Percentiles rank a stretch among this genome's conserved stretches.
phyloP scores from a whole-genome alignment of 1,284 basidiomycete species.

The Tilletia indica region DNA sequence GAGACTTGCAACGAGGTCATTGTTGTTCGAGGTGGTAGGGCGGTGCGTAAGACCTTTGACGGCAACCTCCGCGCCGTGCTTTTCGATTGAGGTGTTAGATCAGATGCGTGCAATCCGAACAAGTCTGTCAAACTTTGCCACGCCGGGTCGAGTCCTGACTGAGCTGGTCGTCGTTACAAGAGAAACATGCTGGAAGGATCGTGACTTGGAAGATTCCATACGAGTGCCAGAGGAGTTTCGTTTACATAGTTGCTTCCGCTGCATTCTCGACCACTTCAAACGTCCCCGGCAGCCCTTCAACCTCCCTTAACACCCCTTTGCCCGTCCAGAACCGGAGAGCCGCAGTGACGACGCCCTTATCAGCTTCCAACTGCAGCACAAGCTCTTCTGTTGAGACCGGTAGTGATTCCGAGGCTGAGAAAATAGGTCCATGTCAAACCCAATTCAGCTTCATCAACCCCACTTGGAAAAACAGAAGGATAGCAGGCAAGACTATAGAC shows the following conservation, averaged over 20 bases:
- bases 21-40: conserved; percentile 6
- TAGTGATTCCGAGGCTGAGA: neutral
- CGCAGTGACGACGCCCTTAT: neutral
- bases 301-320: conserved; percentile 17
- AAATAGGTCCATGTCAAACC: no score
- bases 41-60: conserved; percentile 8
- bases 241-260: neutral
- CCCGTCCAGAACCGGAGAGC: conserved; percentile 20
- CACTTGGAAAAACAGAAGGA: neutral
- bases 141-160: neutral
- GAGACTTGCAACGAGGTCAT: conserved; percentile 16
- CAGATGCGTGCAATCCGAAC: neutral
- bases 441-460: neutral
- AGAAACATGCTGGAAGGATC: neutral
- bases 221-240: no score
- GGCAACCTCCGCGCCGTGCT: conserved; percentile 6
- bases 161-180: neutral
- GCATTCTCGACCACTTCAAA: conserved; percentile 16
- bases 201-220: no score
- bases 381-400: conserved; percentile 7
- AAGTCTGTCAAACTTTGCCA: neutral
- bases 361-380: conserved; percentile 15
- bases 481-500: neutral
- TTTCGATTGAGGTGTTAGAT: neutral
- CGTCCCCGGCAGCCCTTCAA: conserved; percentile 4